Evolutionary conservation across 2,329 filamentous ascomycete species (phyloP).

Genomic region (Apiospora koreana): DNA sequence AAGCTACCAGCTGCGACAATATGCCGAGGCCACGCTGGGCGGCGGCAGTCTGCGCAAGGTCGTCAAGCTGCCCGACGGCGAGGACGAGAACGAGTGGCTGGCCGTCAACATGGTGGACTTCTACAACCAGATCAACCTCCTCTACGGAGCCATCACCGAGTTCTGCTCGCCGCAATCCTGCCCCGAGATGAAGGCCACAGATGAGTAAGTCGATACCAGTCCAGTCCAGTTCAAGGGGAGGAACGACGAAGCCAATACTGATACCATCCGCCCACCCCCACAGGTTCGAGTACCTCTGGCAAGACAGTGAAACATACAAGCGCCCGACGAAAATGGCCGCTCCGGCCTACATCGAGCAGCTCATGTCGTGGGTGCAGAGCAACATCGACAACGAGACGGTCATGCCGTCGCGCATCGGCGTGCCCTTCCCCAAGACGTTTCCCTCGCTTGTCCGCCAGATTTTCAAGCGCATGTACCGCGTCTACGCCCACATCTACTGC

Average conservation of each 20-base stretch:
- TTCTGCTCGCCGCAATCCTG: constrained; percentile 98
- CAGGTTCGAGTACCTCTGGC: constrained; percentile 98
- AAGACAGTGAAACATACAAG: constrained; percentile 92
- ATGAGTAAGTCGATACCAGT: constrained; percentile 67
- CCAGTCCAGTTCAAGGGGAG: not conserved
- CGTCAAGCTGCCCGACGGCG: constrained; percentile 93
- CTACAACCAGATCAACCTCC: constrained; percentile 99
- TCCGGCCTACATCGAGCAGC: constrained; percentile 94
- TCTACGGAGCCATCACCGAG: constrained; percentile 98
- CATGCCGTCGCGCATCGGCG: constrained; percentile 92
- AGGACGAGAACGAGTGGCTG: constrained; percentile 97
- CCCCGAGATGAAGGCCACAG: constrained; percentile 99
- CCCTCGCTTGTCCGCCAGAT: constrained; percentile 87
- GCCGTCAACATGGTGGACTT: constrained; percentile 99
- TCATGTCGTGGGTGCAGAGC: constrained; percentile 95
- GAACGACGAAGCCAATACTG: too few relatives aligned
- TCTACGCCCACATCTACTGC: constrained; percentile 99
- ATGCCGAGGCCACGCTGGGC: constrained; percentile 94
- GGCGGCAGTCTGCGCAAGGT: constrained; percentile 94
- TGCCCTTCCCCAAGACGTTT: constrained; percentile 94
- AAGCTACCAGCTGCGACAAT: constrained; percentile 91
- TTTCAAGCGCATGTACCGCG: constrained; percentile 98
- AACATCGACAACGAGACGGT: constrained; percentile 95
- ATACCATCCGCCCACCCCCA: constrained; percentile 12
- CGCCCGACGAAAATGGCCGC: constrained; percentile 97